phyloP scores from a whole-genome alignment of 768 basidiomycete species.

The Piloderma croceum region DNA sequence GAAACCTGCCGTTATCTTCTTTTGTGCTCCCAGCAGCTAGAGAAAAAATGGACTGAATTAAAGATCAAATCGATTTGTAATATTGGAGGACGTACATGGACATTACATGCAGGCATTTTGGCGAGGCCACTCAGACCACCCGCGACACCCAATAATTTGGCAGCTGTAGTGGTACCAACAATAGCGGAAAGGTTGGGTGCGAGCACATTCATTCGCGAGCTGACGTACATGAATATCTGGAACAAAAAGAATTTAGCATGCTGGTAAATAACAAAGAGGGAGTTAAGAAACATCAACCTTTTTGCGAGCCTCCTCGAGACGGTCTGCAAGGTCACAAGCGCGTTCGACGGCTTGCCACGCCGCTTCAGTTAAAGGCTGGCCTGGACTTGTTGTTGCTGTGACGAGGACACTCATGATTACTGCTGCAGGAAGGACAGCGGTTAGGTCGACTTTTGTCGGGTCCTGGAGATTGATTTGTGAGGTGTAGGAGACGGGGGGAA shows the following conservation, averaged over 20 bases:
- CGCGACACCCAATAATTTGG: conserved; percentile 95
- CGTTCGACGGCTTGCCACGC: conserved; percentile 79
- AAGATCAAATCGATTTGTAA: no score
- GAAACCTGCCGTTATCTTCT: conserved; percentile 88
- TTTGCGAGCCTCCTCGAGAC: conserved; percentile 84
- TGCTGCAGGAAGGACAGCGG: conserved; percentile 77
- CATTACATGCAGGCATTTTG: conserved; percentile 94
- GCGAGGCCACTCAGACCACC: conserved; percentile 87
- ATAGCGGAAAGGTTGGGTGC: conserved; percentile 98
- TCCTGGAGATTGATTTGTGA: conserved; percentile 44
- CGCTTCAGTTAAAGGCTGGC: conserved; percentile 58
- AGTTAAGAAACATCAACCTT: conserved; percentile 44
- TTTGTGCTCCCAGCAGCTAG: conserved; percentile 90
- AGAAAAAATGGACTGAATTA: conserved; percentile 1
- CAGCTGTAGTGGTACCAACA: conserved; percentile 97
- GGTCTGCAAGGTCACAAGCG: conserved; percentile 86
- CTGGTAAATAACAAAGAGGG: not conserved
- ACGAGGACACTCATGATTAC: conserved; percentile 95
- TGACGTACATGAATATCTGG: conserved; percentile 98
- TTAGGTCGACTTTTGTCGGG: conserved; percentile 78
- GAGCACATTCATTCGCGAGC: conserved; percentile 96
- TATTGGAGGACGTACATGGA: no score
- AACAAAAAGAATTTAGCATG: conserved; percentile 2
- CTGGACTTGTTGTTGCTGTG: conserved; percentile 88
- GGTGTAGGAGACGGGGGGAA: not conserved